Conservation (phyloP, 768 basidiomycete genomes). For the Thelephora ganbajun region DNA sequence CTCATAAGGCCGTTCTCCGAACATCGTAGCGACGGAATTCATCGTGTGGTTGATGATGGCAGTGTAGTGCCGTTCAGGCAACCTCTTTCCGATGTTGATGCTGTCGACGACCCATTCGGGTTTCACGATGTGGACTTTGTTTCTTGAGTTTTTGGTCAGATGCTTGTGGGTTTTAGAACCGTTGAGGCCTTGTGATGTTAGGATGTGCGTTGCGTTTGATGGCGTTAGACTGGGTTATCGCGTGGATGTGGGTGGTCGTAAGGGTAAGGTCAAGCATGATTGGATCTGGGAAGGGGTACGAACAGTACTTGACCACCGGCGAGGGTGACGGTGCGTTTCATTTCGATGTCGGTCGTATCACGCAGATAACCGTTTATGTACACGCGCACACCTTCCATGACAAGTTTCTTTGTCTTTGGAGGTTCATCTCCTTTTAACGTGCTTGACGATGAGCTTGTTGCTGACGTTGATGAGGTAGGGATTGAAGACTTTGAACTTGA, state of each 20-base stretch:
- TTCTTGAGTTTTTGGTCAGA: conserved; percentile 35
- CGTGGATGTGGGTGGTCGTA: too few relatives aligned
- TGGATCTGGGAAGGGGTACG: conserved; percentile 5
- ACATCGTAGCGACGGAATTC: conserved; percentile 26
- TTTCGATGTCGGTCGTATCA: conserved; percentile 66
- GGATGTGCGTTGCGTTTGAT: conserved; percentile 62
- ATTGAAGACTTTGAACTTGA: too few relatives aligned
- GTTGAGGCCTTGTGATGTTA: conserved; percentile 60
- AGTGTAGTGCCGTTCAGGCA: conserved; percentile 46
- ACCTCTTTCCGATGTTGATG: conserved; percentile 41
- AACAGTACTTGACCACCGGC: conserved; percentile 59
- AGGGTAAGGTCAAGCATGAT: not conserved
- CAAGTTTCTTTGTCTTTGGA: conserved; percentile 13
- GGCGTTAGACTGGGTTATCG: conserved; percentile 28
- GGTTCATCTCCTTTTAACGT: conserved; percentile 10
- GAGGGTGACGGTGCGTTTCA: conserved; percentile 50
- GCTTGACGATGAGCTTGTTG: conserved; percentile 9
- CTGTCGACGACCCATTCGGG: conserved; percentile 71
- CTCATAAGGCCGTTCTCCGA: conserved; percentile 2
- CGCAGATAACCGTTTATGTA: conserved; percentile 62
- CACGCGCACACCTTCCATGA: conserved; percentile 33
- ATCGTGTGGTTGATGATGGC: conserved; percentile 27
- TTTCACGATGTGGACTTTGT: conserved; percentile 45
- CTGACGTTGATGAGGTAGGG: conserved; percentile 5
- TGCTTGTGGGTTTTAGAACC: conserved; percentile 59